phyloP scores from a whole-genome alignment of 148 eudicot species.

The Rhododendron mucronatum region DNA sequence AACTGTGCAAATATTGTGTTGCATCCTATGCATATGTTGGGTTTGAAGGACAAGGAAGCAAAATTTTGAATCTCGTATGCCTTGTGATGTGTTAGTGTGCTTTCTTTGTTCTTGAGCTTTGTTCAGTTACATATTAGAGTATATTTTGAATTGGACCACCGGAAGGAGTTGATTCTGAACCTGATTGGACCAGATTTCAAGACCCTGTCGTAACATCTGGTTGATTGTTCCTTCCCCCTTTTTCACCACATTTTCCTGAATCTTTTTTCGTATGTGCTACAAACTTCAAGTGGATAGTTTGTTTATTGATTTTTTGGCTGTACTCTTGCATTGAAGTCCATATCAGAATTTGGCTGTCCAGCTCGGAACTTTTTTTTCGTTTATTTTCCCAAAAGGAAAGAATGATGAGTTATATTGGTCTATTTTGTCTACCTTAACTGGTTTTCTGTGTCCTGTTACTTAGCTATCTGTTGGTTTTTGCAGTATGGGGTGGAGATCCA shows the following conservation, averaged over 20 bases:
- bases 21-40: not conserved
- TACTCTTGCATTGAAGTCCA: not conserved
- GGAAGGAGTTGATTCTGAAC: not conserved
- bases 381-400: not conserved
- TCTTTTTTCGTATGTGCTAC: not conserved
- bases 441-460: not conserved
- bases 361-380: not conserved
- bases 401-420: not conserved
- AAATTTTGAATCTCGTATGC: not conserved
- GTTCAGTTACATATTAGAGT: not conserved
- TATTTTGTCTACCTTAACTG: not conserved
- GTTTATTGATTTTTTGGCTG: not conserved
- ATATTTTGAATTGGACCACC: not conserved
- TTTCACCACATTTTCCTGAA: not conserved
- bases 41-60: not conserved
- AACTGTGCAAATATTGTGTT: not conserved
- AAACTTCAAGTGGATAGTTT: conserved; percentile 1
- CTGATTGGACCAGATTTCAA: not conserved
- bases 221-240: not conserved
- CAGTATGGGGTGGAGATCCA: conserved; percentile 99
- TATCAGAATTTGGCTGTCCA: not conserved
- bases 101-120: not conserved
- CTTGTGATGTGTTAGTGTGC: not conserved
- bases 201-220: not conserved
- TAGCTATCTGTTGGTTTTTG: conserved; percentile 18